A percentile compares a stretch with the other conserved stretches of the same genome.
These are phyloP conservation scores for Mentha longifolia DNA, from an alignment of 257 asterid species.

Conservation along the genomic window DNA sequence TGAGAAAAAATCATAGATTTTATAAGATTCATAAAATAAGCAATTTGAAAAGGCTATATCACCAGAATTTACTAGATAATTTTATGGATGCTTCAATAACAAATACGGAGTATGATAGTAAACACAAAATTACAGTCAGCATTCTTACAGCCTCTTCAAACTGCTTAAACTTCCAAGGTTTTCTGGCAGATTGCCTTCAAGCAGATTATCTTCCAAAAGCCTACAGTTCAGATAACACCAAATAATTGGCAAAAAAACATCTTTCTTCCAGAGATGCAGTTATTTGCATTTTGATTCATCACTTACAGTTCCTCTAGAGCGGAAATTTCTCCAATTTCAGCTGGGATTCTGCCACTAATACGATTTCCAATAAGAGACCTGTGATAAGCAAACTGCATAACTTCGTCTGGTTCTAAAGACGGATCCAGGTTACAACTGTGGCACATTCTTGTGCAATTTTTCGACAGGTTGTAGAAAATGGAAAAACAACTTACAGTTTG, in stretches of 20 bases:
- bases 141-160: constrained; percentile 72
- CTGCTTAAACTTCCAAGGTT: constrained; percentile 68
- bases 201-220: constrained; percentile 76
- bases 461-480: not conserved
- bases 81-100: not conserved
- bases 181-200: constrained; percentile 76
- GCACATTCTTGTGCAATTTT: constrained; percentile 1
- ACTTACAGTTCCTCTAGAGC: constrained; percentile 78
- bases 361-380: constrained; percentile 86
- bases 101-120: not conserved
- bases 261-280: constrained; percentile 21
- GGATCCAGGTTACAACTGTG: not conserved
- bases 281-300: constrained; percentile 14
- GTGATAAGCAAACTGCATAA: constrained; percentile 23
- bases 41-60: not conserved
- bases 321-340: constrained; percentile 71
- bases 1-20: not conserved
- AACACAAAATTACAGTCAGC: constrained; percentile 14
- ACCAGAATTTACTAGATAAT: not conserved
- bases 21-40: not conserved
- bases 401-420: not conserved
- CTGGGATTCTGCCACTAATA: constrained; percentile 66
- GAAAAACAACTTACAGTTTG: constrained; percentile 53
- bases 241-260: constrained; percentile 29
- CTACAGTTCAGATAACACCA: constrained; percentile 44